A percentile compares a stretch with the other conserved stretches of the same genome.
phyloP scores from a whole-genome alignment of 179 eudicot genomes.

The Silene vulgaris region DNA sequence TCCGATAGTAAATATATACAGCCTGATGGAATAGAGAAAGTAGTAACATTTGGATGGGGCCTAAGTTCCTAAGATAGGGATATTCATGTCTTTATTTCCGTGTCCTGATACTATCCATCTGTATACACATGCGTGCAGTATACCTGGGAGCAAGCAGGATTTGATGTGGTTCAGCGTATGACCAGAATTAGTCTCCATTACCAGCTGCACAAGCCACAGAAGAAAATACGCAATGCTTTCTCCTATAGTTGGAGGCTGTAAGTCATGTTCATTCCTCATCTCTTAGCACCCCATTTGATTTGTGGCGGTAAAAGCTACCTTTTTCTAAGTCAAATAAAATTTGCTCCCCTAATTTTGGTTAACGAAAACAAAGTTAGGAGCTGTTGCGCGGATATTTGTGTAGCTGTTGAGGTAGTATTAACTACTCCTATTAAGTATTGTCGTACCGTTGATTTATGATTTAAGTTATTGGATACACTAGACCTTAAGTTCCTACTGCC shows the following conservation, averaged over 20 bases:
- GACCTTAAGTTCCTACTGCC: not conserved
- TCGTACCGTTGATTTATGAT: not conserved
- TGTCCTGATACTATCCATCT: not conserved
- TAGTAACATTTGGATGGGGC: not conserved
- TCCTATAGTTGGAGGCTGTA: slow-evolving; percentile 98
- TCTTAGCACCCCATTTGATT: not conserved
- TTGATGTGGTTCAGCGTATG: slow-evolving; percentile 71
- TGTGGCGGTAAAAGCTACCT: not conserved
- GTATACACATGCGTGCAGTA: slow-evolving; percentile 36
- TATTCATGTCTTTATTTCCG: not conserved
- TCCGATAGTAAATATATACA: not conserved
- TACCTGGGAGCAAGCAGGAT: slow-evolving; percentile 93
- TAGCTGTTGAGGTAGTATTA: too few species aligned
- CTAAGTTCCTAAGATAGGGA: not conserved
- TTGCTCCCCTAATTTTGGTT: not conserved
- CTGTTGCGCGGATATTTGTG: not conserved
- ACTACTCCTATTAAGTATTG: not conserved
- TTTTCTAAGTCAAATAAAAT: not conserved
- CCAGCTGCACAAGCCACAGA: slow-evolving; percentile 60
- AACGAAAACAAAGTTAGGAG: not conserved
- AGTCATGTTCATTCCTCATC: slow-evolving; percentile 25
- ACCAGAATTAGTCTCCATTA: slow-evolving; percentile 92
- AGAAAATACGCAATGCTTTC: slow-evolving; percentile 73
- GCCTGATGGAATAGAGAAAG: too few species aligned
- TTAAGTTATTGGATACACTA: not conserved